phyloP scores from a whole-genome alignment of 1,139 yeast genomes.

The Lipomyces yarrowii region DNA sequence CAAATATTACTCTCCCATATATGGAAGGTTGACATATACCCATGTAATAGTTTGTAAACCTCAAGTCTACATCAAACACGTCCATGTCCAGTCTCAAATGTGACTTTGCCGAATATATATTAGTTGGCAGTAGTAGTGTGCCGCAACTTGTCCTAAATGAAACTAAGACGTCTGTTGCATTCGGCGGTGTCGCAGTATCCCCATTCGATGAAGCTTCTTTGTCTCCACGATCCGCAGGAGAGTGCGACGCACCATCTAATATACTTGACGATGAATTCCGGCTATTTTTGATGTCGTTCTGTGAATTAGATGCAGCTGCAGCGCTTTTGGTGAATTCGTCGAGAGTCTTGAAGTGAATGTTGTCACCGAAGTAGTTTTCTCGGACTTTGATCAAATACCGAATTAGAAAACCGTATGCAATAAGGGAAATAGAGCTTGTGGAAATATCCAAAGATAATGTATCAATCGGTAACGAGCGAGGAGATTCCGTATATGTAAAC shows the following conservation, averaged over 20 bases:
- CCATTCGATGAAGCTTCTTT: not conserved
- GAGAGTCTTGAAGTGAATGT: constrained; percentile 77
- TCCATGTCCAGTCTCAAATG: constrained; percentile 68
- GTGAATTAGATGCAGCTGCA: not conserved
- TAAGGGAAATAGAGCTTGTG: constrained; percentile 68
- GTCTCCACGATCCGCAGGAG: not conserved
- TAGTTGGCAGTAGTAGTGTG: constrained; percentile 68
- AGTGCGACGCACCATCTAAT: not conserved
- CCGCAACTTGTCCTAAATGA: constrained; percentile 72
- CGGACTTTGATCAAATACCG: constrained; percentile 75
- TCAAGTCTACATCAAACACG: constrained; percentile 68
- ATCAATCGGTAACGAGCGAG: constrained; percentile 63
- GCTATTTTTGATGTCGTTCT: constrained; percentile 42
- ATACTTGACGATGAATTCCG: not conserved
- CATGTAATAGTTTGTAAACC: constrained; percentile 93
- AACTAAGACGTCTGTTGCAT: constrained; percentile 76
- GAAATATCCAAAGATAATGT: constrained; percentile 64
- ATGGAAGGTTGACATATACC: constrained; percentile 61
- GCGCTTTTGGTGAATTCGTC: constrained; percentile 64
- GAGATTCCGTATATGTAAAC: constrained; percentile 63
- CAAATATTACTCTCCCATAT: not conserved
- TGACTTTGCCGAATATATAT: constrained; percentile 65
- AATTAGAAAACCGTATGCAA: constrained; percentile 77
- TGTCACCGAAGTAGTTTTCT: constrained; percentile 89
- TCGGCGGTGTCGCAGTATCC: constrained; percentile 46